These are phyloP conservation scores for Sideroxylon spinosum DNA, from an alignment of 179 eudicot species.

Conservation along the genomic window DNA sequence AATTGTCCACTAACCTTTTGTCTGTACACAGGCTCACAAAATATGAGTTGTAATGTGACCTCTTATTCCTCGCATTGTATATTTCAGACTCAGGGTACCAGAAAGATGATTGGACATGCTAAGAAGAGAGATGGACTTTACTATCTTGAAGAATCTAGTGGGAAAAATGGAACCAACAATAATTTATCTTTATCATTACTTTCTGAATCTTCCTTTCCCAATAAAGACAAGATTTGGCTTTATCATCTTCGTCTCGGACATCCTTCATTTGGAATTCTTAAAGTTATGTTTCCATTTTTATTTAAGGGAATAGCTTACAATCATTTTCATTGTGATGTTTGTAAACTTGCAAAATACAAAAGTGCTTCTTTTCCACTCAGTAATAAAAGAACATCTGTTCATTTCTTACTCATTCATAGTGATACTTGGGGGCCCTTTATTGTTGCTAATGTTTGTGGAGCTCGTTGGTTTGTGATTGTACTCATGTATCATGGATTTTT, in stretches of 20 bases:
- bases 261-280: neutral
- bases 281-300: too few species aligned
- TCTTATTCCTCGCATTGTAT: neutral
- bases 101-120: slow-evolving; percentile 6
- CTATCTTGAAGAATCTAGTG: neutral
- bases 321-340: neutral
- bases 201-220: neutral
- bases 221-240: neutral
- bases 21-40: neutral
- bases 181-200: neutral
- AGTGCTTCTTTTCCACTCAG: neutral
- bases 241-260: slow-evolving; percentile 6
- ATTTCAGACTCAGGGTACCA: neutral
- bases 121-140: neutral
- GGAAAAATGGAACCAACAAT: neutral
- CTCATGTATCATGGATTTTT: neutral
- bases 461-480: neutral
- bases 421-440: neutral
- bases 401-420: neutral
- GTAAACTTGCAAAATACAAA: neutral
- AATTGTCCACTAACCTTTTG: neutral
- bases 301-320: too few species aligned
- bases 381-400: neutral
- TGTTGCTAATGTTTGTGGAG: neutral
- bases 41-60: neutral